phyloP scores from a whole-genome alignment of 2,329 filamentous ascomycete species.

The Stemphylium beticola region DNA sequence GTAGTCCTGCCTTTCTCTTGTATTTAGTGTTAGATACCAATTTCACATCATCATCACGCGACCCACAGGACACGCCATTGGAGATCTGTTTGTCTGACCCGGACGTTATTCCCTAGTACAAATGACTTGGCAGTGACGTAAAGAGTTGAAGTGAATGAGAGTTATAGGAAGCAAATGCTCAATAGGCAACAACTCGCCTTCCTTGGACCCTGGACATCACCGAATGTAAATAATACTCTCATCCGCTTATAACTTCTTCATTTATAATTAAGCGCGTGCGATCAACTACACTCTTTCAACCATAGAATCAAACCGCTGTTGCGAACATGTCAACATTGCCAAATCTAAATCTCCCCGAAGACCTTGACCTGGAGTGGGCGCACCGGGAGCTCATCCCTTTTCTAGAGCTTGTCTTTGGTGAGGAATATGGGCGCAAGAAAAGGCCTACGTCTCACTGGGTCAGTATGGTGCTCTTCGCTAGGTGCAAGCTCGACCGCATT shows the following conservation, averaged over 20 bases:
- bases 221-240: neutral
- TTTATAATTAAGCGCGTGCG: neutral
- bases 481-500: neutral
- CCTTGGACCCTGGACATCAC: too few relatives aligned
- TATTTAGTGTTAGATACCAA: too few relatives aligned
- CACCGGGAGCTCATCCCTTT: conserved; percentile 12
- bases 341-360: neutral
- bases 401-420: neutral
- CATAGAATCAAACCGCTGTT: neutral
- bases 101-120: neutral
- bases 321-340: neutral
- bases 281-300: neutral
- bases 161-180: neutral
- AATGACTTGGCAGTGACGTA: neutral
- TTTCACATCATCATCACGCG: too few relatives aligned
- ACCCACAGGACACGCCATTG: too few relatives aligned
- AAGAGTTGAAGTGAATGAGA: neutral
- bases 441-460: conserved; percentile 1
- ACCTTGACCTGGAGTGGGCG: conserved; percentile 6
- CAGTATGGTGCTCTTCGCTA: neutral
- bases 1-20: too few relatives aligned
- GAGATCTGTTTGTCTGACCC: too few relatives aligned
- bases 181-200: neutral
- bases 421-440: neutral
- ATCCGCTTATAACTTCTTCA: neutral